Evolutionary conservation across 1,139 yeast species (phyloP).

Genomic region (Blastobotrys indianensis): DNA sequence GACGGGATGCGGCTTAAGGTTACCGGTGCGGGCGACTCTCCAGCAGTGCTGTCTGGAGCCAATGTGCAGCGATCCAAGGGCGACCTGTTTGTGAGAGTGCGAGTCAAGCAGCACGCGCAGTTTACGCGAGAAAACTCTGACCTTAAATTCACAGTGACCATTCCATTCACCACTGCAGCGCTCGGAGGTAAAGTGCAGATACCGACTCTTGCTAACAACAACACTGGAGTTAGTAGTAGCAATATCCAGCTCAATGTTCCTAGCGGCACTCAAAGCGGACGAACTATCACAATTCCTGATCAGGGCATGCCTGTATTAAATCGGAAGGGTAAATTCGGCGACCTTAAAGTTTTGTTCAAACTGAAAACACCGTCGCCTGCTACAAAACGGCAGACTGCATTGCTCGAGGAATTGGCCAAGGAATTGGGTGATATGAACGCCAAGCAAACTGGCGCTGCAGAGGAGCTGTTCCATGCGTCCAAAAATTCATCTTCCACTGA

Average conservation of each 20-base stretch:
- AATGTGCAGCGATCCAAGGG: slow-evolving; percentile 68
- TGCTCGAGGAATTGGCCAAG: slow-evolving; percentile 92
- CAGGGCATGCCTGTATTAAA: slow-evolving; percentile 78
- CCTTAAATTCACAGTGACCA: slow-evolving; percentile 56
- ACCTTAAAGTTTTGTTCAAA: slow-evolving; percentile 66
- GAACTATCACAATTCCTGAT: slow-evolving; percentile 69
- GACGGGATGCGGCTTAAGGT: slow-evolving; percentile 84
- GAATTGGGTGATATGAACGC: slow-evolving; percentile 78
- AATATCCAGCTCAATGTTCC: slow-evolving; percentile 71
- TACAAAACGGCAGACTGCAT: slow-evolving; percentile 84
- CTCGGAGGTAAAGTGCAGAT: slow-evolving; percentile 85
- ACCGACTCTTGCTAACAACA: slow-evolving; percentile 70
- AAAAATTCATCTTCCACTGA: slow-evolving; percentile 2
- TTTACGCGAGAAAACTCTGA: slow-evolving; percentile 64
- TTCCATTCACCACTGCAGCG: slow-evolving; percentile 94
- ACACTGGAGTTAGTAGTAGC: background rate
- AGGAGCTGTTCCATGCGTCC: background rate
- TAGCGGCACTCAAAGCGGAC: slow-evolving; percentile 78
- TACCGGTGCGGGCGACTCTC: slow-evolving; percentile 89
- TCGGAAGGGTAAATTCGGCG: slow-evolving; percentile 51
- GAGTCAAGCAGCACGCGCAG: slow-evolving; percentile 64
- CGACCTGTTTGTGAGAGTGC: slow-evolving; percentile 76
- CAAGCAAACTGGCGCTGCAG: slow-evolving; percentile 42
- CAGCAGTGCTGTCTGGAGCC: slow-evolving; percentile 40
- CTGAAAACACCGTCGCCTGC: slow-evolving; percentile 70